Base-by-base conservation (phyloP, 2,329 filamentous ascomycete species). In the Ophiostoma sp. region DNA sequence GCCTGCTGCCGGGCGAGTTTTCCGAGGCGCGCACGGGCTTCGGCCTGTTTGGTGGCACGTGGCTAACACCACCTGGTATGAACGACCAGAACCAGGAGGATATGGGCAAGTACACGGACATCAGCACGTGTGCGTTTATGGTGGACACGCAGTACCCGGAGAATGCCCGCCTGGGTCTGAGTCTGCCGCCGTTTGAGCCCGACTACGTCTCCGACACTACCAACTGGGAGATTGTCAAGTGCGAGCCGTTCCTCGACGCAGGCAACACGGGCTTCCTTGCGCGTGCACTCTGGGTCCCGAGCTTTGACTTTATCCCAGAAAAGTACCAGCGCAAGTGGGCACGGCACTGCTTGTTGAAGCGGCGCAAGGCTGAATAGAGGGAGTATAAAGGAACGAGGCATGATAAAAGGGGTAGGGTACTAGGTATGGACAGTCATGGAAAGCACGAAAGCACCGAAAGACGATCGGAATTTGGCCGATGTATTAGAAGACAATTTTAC, bases 1-100 rank as follows among this genome's bases (percentile, higher is more conserved):
- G 95, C 1, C 83, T 99, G 23, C 82, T 99, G 4, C 95, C 95
- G 0, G 95, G 95, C 1, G 91, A 97, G 76, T 99, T 98, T 77
- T 87, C 88, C 23, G 90, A 96, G 79, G 89, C 89, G 1, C 82
- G 84, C 27, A 85, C 81, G 20, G 89, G 88, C 7, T 90, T 90
- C 74, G 91, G 89, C 2, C 84, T 92, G 73, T 92, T 91, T 79
- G 86, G 91, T 62, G 94, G 93, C n/a, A 92, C 94, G 1, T 96
- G 93, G 87, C 81, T 92, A 70, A 86, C 90, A 0, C 91, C 95
- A 0, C 81, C 83, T 67, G 94, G 94, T 3, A 92, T 99, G 88
- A 99, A 99, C 77, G 93, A 96, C 77, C 86, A 88, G 73, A 99
- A 99, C 76, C 83, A 89, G 74, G 94, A 97, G 79, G 95, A 99